Evolutionary conservation across 768 basidiomycete genomes (phyloP).

Genomic region (Suillus subluteus): DNA sequence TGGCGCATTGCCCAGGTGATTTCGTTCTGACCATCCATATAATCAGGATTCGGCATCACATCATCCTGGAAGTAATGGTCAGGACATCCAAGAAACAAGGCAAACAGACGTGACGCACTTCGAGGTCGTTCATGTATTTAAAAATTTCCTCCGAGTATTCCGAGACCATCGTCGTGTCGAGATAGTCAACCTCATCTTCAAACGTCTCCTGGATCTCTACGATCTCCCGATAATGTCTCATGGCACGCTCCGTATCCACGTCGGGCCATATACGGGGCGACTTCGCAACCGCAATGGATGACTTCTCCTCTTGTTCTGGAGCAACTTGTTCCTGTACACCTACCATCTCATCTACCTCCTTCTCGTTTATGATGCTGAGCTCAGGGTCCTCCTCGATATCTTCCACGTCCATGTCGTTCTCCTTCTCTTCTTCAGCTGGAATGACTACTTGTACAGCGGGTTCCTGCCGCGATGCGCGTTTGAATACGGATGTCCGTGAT

Average conservation of each 20-base stretch:
- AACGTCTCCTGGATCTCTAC: slow-evolving; percentile 63
- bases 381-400: slow-evolving; percentile 45
- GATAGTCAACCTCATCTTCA: slow-evolving; percentile 72
- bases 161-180: slow-evolving; percentile 91
- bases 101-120: slow-evolving; percentile 54
- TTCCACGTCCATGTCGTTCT: slow-evolving; percentile 63
- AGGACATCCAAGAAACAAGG: slow-evolving; percentile 21
- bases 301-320: slow-evolving; percentile 41
- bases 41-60: slow-evolving; percentile 89
- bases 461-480: slow-evolving; percentile 45
- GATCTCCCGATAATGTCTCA: slow-evolving; percentile 63
- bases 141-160: slow-evolving; percentile 99
- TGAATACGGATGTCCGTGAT: slow-evolving; percentile 39
- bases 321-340: slow-evolving; percentile 46
- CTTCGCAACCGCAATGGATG: slow-evolving; percentile 38
- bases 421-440: slow-evolving; percentile 48
- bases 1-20: slow-evolving; percentile 95
- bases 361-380: slow-evolving; percentile 47
- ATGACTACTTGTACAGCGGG: slow-evolving; percentile 48
- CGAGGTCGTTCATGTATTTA: slow-evolving; percentile 90
- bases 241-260: slow-evolving; percentile 60
- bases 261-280: slow-evolving; percentile 74
- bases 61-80: slow-evolving; percentile 55
- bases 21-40: slow-evolving; percentile 93
- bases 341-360: slow-evolving; percentile 69